Evolutionary conservation across 176 grass and related monocot genomes (phyloP), one percentile per base, ranked within the genome.

Genomic region (Alopecurus myosuroides): DNA sequence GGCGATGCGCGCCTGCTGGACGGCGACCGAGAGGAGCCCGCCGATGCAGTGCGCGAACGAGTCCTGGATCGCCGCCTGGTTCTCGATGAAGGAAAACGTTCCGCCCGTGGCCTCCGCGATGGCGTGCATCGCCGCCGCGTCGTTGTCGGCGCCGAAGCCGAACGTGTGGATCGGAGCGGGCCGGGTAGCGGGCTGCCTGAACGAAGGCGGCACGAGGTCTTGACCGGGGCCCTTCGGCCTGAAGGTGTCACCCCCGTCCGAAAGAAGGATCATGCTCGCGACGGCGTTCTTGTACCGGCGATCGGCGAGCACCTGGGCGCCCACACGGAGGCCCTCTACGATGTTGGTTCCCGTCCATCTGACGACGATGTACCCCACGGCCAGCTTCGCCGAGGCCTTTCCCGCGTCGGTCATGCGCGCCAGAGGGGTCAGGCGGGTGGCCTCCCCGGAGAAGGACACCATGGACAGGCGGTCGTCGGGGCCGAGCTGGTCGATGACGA

Each of bases 61-160:
- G 77, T 92, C 84, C 77, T 92, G 92, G 75, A 94, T 92, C 22
- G 56, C 81, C 46, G 88, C 92, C 19, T 78, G 61, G 62, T 85
- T 80, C 77, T 97, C 95, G 36, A 97, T 77, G 76, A 93, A 97
- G 2, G 95, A 97, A 76, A 93, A 97, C 3, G 95, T 97, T 11
- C 95, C 95, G 70, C 86, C 74, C 17, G 95, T 89, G 17, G 60
- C 70, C 78, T 91, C 86, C 8, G 95, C 80, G 44, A 97, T 79
- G 11, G 84, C 81, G 80, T 97, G 92, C 95, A 97, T 93, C 26
- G 90, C 81, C 33, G 74, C 76, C 4, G 95, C 90, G 49, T 97
- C 95, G 70, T 97, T 86, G 70, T 97, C 92, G 1, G 70, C 44
- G 23, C 95, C 95, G 66, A 94, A 93, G 2, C 92, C 92, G 31